These are phyloP conservation scores for Hanseniaspora thailandica DNA, from an alignment of 805 yeast genomes.

Conservation along the genomic window DNA sequence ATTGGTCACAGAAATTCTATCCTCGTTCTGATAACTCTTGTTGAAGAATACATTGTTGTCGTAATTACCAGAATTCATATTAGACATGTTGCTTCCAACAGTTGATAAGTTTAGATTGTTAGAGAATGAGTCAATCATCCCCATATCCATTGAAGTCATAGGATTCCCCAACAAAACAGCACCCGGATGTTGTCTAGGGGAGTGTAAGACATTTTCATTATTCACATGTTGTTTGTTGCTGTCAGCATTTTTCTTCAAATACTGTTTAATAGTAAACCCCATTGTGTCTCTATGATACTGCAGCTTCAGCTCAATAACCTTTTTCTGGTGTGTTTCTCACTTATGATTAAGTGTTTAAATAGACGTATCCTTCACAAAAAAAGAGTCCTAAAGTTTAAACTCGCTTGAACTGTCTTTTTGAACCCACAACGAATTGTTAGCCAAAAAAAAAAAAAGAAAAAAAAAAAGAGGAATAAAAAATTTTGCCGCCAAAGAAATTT, in stretches of 20 bases:
- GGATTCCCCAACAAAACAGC: slow-evolving; percentile 32
- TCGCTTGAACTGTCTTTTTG: too few species aligned
- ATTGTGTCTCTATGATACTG: not conserved
- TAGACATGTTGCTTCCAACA: slow-evolving; percentile 7
- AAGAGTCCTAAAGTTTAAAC: too few species aligned
- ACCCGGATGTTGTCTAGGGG: slow-evolving; percentile 34
- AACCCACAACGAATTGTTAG: not conserved
- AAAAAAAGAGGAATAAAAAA: not conserved
- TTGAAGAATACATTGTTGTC: slow-evolving; percentile 3
- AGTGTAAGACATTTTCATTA: slow-evolving; percentile 13
- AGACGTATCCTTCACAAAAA: not conserved
- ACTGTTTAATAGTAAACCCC: slow-evolving; percentile 5
- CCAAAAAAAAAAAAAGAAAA: not conserved
- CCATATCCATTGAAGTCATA: slow-evolving; percentile 18
- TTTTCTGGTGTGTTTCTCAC: not conserved
- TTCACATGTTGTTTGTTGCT: not conserved
- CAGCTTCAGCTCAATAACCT: not conserved
- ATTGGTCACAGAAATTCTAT: not conserved
- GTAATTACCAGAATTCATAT: slow-evolving; percentile 1
- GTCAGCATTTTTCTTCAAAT: not conserved
- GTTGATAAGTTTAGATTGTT: slow-evolving; percentile 4
- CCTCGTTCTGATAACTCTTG: slow-evolving; percentile 3
- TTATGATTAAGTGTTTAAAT: not conserved
- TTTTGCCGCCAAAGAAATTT: not conserved
- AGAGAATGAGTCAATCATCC: slow-evolving; percentile 12